Evolutionary conservation across 106 monocot genomes (phyloP), one percentile per base, ranked within the genome.

Genomic region (Platanthera zijinensis): DNA sequence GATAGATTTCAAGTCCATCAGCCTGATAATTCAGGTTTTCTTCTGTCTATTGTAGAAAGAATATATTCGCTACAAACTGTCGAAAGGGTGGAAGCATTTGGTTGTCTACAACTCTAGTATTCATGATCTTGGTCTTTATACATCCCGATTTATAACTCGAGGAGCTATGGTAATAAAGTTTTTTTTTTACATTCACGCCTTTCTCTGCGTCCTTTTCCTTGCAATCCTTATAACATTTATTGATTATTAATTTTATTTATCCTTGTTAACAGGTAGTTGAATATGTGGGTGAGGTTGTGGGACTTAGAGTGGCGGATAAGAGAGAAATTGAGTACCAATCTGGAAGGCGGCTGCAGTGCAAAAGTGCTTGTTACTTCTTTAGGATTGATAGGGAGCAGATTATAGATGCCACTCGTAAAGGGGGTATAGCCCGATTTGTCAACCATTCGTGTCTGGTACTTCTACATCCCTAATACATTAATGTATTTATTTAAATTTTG

Each of bases 331-430:
- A 94, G 50, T 97, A 97, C 77, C 89, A 97, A 69, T 89, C 93
- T 5, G 91, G 90, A 51, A 84, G 84, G 52, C 86, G 83, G 71
- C 73, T 91, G 39, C 97, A 97, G 69, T 94, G 89, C 74, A 94
- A 97, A 80, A 97, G 94, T 82, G 94, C 97, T 72, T 94, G 97
- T 81, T 97, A 97, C 75, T 97, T 99, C 75, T 99, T 99, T 75
- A 87, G 91, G 76, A 89, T 99, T 69, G 97, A 94, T 81, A 91
- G 87, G 75, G 94, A 99, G 72, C 80, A 91, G 62, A 99, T 99
- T 8, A 92, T 99, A 72, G 97, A 99, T 90, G 97, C 97, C 46
- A 99, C 97, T 68, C 71, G 86, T 10, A 99, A 94, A 85, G 94
- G 97, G 75, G 97, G 97, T 51, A 94, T 99, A 61, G 94, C 97